Base-by-base conservation (phyloP, 257 asterid genomes). In the Solanum bukasovii region DNA sequence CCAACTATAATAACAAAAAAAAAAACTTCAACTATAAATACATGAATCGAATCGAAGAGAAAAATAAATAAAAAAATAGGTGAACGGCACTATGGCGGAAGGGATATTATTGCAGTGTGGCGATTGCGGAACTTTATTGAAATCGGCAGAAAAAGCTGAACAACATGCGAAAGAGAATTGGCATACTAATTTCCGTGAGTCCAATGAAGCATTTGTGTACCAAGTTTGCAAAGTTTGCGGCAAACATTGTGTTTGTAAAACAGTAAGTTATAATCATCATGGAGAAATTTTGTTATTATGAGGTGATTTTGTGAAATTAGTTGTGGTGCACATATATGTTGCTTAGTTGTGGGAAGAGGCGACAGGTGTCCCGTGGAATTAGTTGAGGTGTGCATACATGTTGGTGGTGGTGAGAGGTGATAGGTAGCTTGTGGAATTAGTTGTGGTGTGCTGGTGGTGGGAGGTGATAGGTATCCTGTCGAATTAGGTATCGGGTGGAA, bases 91-190 rank as follows among this genome's bases (percentile, higher is more conserved):
- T 56, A 96, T 97, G 99, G 94, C 95, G 70, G 98, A 35, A 46
- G 72, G n/a, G 37, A 0, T 92, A 27, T 93, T 98, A 23, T 89
- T 96, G 91, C 90, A 93, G 91, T 97, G 99, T 49, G 98, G 99
- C 44, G 98, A 96, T 72, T 97, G 99, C 84, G 99, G 98, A 37
- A 89, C 95, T 86, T 92, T 96, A 20, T 78, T 97, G 78, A 95
- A 90, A 89, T 95, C 99, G 9, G 96, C 94, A 82, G 97, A 93
- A 88, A 98, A 93, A 90, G 99, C 99, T 12, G 98, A 94, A 87
- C 95, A 93, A 87, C 99, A 97, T 91, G 99, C 98, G 0, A 98
- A 97, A 88, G 88, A 94, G 49, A 94, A 95, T 88, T 93, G 90
- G 37, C 99, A 97, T 92, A 2, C 93, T 87, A 94, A 94, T 92